These are phyloP conservation scores for Apiospora saccharicola DNA, from an alignment of 2,329 filamentous ascomycete genomes.

Conservation along the genomic window DNA sequence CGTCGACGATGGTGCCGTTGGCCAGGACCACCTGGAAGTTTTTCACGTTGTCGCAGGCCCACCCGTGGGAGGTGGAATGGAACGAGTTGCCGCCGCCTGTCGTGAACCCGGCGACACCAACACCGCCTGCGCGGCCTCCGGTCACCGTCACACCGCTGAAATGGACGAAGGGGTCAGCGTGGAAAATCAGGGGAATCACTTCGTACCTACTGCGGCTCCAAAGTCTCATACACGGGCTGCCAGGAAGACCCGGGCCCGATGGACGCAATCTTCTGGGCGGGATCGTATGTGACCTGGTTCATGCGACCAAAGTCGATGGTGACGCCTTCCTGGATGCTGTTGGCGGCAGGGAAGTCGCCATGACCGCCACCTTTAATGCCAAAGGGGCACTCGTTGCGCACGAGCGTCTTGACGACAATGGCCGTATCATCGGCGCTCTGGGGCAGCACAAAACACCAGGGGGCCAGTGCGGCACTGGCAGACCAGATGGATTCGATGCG, in stretches of 20 bases:
- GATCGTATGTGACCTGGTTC: constrained; percentile 39
- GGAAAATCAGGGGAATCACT: too few species aligned
- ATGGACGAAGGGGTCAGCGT: background rate
- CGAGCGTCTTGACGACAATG: background rate
- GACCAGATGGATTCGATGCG: background rate
- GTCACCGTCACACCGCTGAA: constrained; percentile 28
- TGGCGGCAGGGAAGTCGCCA: background rate
- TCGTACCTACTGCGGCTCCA: constrained; percentile 23
- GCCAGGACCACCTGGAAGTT: constrained; percentile 53
- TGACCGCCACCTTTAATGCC: background rate
- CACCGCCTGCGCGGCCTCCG: constrained; percentile 35
- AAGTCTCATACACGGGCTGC: constrained; percentile 33
- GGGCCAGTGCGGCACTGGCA: background rate
- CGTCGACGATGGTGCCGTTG: constrained; percentile 48
- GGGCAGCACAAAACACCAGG: constrained; percentile 4
- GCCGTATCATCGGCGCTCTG: background rate
- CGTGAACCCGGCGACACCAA: constrained; percentile 39
- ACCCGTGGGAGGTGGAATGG: constrained; percentile 44
- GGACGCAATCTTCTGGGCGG: constrained; percentile 37
- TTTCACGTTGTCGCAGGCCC: constrained; percentile 52
- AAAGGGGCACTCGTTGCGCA: background rate
- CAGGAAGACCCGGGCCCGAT: constrained; percentile 40
- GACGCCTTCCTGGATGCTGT: constrained; percentile 26
- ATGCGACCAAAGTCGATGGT: constrained; percentile 36
- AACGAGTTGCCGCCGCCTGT: constrained; percentile 38